Conservation (phyloP, 176 grass and related monocot genomes). For the Aegilops bicornis region DNA sequence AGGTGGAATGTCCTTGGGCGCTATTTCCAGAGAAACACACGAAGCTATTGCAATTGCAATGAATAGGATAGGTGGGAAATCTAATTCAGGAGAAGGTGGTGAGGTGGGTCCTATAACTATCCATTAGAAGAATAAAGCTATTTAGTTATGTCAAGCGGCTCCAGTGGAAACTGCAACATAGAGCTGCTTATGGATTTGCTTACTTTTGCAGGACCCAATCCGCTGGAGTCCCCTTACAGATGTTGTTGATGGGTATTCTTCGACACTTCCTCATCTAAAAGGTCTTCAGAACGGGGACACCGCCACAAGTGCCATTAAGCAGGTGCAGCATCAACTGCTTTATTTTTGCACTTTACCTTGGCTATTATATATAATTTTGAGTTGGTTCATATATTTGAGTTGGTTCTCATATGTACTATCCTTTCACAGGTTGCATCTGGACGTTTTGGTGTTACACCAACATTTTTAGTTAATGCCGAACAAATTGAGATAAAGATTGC, state of each 20-base stretch:
- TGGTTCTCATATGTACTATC: slow-evolving; percentile 13
- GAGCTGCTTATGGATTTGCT: slow-evolving; percentile 31
- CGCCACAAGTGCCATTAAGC: slow-evolving; percentile 98
- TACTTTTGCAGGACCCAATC: slow-evolving; percentile 81
- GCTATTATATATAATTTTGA: slow-evolving; percentile 1
- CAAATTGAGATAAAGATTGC: slow-evolving; percentile 99
- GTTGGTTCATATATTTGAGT: slow-evolving; percentile 26
- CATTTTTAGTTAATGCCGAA: slow-evolving; percentile 91
- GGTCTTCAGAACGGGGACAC: slow-evolving; percentile 99
- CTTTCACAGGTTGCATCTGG: slow-evolving; percentile 93
- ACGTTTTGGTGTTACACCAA: slow-evolving; percentile 98
- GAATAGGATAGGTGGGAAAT: slow-evolving; percentile 98
- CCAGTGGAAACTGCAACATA: slow-evolving; percentile 20
- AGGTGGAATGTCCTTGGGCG: slow-evolving; percentile 99
- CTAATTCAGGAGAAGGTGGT: slow-evolving; percentile 99
- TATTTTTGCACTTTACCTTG: slow-evolving; percentile 21
- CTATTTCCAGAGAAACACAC: slow-evolving; percentile 99
- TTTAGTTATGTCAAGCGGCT: slow-evolving; percentile 11
- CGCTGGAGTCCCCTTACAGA: slow-evolving; percentile 96
- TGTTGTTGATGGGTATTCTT: slow-evolving; percentile 97
- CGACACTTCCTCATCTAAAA: slow-evolving; percentile 99
- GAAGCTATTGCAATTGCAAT: slow-evolving; percentile 99
- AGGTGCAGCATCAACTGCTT: slow-evolving; percentile 47
- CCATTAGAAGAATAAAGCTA: slow-evolving; percentile 23
- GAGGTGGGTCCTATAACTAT: slow-evolving; percentile 65